Evolutionary conservation across 768 basidiomycete species (phyloP), one percentile per base, ranked within the genome.

Genomic region (Plicaturopsis crispa): DNA sequence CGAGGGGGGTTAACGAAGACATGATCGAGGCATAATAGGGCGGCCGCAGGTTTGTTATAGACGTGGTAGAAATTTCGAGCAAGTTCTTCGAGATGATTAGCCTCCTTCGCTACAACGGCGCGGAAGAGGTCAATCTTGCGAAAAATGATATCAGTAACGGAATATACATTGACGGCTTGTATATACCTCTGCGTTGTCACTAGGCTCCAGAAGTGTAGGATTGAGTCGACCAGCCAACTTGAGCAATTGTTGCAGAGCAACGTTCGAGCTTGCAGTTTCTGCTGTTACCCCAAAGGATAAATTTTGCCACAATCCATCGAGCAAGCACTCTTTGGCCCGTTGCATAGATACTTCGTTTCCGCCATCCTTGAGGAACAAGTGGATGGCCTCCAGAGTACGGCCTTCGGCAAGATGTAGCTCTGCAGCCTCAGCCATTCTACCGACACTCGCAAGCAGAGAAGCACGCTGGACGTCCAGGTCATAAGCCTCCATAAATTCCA

Each of bases 401-500:
- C 72, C 74, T 45, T 76, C 70, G 0, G 55, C 52, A 4, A 75
- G 42, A 46, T 75, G 67, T 13, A 78, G 48, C 14, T 71, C 61
- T 1, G 76, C 77, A 0, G 79, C 79, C 23, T 80, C 73, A 1
- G 45, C 38, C 32, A 55, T 63, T 43, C 62, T 60, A 11, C 64
- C 67, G 8, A 67, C 58, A 4, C 56, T 53, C 20, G 63, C 60
- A 10, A 79, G 57, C 6, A 81, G 45, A 0, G 55, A 52, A 0
- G 70, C 69, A 5, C 63, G 72, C 5, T 72, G 67, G 10, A 62
- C 42, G 45, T 76, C 72, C 5, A 84, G 54, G 24, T 69, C 70
- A 31, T 66, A 65, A 4, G 73, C 66, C 38, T 78, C 70, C 13
- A 78, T 60, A 41, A 75, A 84, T 24, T 70, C 67, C n/a, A 79